Base-by-base conservation (phyloP, 176 grass and related monocot species). In the Paspalum notatum region DNA sequence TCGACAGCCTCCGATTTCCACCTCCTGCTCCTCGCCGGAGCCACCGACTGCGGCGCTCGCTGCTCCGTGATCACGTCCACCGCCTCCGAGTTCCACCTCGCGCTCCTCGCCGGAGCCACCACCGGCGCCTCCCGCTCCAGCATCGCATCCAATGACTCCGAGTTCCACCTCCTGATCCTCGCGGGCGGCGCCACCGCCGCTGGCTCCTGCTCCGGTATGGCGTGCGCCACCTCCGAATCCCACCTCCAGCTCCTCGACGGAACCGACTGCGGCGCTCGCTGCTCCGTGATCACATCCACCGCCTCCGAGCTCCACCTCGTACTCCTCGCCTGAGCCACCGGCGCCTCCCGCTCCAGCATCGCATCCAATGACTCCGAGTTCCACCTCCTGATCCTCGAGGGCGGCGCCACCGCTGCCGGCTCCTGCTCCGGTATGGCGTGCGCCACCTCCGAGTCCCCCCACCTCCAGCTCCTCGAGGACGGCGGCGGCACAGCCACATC, bases 301-400 rank as follows among this genome's bases (percentile, higher is more conserved):
- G 64, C 52, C 49, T 77, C 85, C 14, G 86, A 41, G 22, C 75
- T 91, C 82, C 91, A 85, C 48, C 72, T 82, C 59, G 78, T 71
- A 55, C 82, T 82, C 78, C 88, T 85, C 15, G 32, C 67, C 27
- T 59, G 81, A 59, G 68, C 57, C 18, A 37, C 5, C 40, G 46
- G 13, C 1, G 72, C 79, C 16, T 68, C 80, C 79, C 46, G 77
- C 16, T 83, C 73, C n/a, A 20, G 74, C 46, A 82, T 66, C 20
- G 17, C 78, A 1, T 44, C 68, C 14, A 81, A 2, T 10, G 21
- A 56, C 62, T 68, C 80, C 6, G 81, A 16, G 27, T 47, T 83
- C 79, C 90, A 85, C 27, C 67, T 92, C 66, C n/a, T 51, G 69
- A 87, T 86, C 79, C 86, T 83, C 38, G n/a, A n/a, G n/a, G n/a